Evolutionary conservation across 495 filamentous ascomycete species (phyloP).

Genomic region (Pyrenula aspistea): DNA sequence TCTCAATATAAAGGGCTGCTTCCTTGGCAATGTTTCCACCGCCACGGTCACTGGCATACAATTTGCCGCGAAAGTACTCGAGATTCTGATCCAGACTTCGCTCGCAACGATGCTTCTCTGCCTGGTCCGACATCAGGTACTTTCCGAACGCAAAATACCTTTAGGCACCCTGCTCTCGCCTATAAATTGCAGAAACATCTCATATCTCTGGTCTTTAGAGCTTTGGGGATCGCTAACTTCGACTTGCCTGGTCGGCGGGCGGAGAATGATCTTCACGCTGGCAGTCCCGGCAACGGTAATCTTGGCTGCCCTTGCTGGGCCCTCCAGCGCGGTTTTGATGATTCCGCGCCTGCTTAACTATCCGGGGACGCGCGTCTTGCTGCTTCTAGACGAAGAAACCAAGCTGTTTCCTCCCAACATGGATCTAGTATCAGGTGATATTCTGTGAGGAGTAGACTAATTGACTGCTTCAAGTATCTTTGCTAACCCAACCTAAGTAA

Average conservation of each 20-base stretch:
- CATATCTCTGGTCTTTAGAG: conserved; percentile 17
- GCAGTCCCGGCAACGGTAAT: conserved; percentile 2
- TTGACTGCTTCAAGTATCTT: not conserved
- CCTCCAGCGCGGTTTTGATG: conserved; percentile 13
- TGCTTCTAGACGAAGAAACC: not conserved
- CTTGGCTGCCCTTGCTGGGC: conserved; percentile 9
- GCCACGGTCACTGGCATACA: conserved; percentile 7
- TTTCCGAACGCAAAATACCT: conserved; percentile 5
- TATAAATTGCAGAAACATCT: conserved; percentile 9
- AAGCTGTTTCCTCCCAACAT: not conserved
- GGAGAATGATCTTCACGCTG: not conserved
- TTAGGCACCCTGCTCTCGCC: conserved; percentile 13
- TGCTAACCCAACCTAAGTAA: not conserved
- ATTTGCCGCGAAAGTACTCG: conserved; percentile 13
- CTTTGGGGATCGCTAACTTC: conserved; percentile 6
- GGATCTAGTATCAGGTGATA: not conserved
- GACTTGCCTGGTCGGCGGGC: not conserved
- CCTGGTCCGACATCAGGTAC: conserved; percentile 6
- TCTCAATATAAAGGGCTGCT: not conserved
- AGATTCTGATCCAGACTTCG: conserved; percentile 14
- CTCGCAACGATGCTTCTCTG: conserved; percentile 6
- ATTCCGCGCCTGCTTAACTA: conserved; percentile 3
- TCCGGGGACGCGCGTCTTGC: not conserved
- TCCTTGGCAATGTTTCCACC: not conserved
- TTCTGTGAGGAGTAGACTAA: not conserved